Conservation (phyloP, 2,329 filamentous ascomycete genomes). For the Epichloe sp. region DNA sequence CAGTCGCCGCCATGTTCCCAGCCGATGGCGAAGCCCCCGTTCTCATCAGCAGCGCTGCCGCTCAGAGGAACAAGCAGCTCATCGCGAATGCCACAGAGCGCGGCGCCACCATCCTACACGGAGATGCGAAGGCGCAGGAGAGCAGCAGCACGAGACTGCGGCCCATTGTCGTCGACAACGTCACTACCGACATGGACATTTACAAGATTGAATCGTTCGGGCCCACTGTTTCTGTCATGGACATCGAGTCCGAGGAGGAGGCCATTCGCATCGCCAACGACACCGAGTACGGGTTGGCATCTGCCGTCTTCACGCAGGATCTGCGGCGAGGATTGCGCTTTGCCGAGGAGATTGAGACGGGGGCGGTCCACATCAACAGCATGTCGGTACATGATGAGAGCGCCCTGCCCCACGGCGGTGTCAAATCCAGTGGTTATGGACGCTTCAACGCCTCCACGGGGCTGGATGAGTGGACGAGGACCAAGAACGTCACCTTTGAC, state of each 20-base stretch:
- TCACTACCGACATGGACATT: constrained; percentile 54
- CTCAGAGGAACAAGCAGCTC: constrained; percentile 52
- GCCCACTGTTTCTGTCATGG: constrained; percentile 55
- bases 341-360: constrained; percentile 52
- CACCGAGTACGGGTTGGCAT: constrained; percentile 62
- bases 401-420: constrained; percentile 50
- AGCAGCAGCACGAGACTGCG: constrained; percentile 32
- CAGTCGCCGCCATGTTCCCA: constrained; percentile 30
- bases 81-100: constrained; percentile 54
- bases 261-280: constrained; percentile 66
- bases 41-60: constrained; percentile 54
- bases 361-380: constrained; percentile 53
- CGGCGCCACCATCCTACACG: constrained; percentile 42
- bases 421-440: constrained; percentile 51
- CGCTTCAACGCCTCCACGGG: constrained; percentile 42
- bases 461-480: constrained; percentile 47
- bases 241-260: constrained; percentile 56
- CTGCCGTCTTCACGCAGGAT: constrained; percentile 61
- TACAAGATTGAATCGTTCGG: constrained; percentile 68
- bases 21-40: constrained; percentile 52
- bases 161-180: constrained; percentile 53
- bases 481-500: constrained; percentile 50
- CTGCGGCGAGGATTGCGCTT: constrained; percentile 44
- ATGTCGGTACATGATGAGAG: constrained; percentile 55
- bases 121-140: constrained; percentile 21